phyloP scores from a whole-genome alignment of 2,329 filamentous ascomycete genomes.

The Arthrocladium fulminans region DNA sequence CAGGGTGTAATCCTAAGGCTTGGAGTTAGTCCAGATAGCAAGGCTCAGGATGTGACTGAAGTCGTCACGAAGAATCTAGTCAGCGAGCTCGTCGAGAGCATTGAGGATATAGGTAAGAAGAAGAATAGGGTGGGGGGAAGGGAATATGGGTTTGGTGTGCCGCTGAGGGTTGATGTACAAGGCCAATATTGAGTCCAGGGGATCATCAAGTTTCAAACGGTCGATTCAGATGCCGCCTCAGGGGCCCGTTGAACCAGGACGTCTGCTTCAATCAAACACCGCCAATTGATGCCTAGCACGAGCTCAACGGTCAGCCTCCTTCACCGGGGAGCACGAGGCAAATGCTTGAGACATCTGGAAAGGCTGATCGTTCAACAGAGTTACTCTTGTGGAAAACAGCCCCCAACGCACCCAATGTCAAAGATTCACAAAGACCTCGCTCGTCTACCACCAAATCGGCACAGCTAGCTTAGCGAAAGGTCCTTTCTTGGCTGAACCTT shows the following conservation, averaged over 20 bases:
- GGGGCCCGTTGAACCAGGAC: too few species aligned
- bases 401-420: too few species aligned
- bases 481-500: neutral
- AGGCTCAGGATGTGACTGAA: slow-evolving; percentile 4
- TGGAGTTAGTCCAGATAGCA: slow-evolving; percentile 3
- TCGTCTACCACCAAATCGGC: neutral
- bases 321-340: too few species aligned
- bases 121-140: slow-evolving; percentile 30
- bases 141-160: slow-evolving; percentile 20
- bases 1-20: slow-evolving; percentile 26
- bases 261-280: too few species aligned
- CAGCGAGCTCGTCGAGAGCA: slow-evolving; percentile 18
- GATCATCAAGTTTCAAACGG: too few species aligned
- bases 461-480: neutral
- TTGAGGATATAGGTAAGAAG: slow-evolving; percentile 31
- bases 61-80: slow-evolving; percentile 9
- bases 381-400: too few species aligned
- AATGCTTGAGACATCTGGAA: too few species aligned
- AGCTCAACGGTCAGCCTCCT: too few species aligned
- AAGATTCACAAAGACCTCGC: too few species aligned
- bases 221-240: too few species aligned
- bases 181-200: neutral
- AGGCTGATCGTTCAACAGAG: too few species aligned
- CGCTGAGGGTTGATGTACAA: slow-evolving; percentile 15
- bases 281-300: too few species aligned